A percentile compares a stretch with the other conserved stretches of the same genome.
These are phyloP conservation scores for Mycena leptocephala DNA, from an alignment of 768 basidiomycete species.

Conservation along the genomic window DNA sequence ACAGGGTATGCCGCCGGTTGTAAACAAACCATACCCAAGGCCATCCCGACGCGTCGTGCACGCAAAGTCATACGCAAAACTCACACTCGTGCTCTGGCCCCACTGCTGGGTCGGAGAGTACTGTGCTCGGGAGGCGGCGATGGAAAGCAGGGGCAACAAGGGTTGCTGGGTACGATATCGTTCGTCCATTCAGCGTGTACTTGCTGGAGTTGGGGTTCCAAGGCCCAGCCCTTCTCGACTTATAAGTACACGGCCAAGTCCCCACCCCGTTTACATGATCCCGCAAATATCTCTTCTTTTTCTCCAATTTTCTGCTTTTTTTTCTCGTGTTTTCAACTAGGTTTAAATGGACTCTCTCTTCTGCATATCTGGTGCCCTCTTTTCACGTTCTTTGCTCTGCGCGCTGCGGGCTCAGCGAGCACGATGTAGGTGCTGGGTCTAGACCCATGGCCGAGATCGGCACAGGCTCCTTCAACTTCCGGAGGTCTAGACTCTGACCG, in stretches of 20 bases:
- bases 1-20: neutral
- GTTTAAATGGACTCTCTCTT: neutral
- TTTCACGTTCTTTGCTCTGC: neutral
- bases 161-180: constrained; percentile 36
- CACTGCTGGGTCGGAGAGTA: constrained; percentile 35
- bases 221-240: constrained; percentile 35
- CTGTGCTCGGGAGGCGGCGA: constrained; percentile 33
- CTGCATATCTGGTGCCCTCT: neutral
- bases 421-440: constrained; percentile 10
- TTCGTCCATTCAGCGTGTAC: constrained; percentile 31
- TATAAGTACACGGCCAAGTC: constrained; percentile 23
- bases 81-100: constrained; percentile 31
- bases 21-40: constrained; percentile 21
- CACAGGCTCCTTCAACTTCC: neutral
- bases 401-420: neutral
- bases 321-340: neutral
- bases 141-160: constrained; percentile 36
- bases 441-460: constrained; percentile 22
- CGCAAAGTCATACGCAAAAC: constrained; percentile 7
- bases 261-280: constrained; percentile 13
- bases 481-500: constrained; percentile 22
- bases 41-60: constrained; percentile 28
- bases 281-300: neutral
- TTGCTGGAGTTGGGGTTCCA: neutral
- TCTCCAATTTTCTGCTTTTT: neutral